A percentile compares a stretch with the other conserved stretches of the same genome.
Conservation (phyloP, 768 basidiomycete genomes). For the Candolleomyces eurysporus region DNA sequence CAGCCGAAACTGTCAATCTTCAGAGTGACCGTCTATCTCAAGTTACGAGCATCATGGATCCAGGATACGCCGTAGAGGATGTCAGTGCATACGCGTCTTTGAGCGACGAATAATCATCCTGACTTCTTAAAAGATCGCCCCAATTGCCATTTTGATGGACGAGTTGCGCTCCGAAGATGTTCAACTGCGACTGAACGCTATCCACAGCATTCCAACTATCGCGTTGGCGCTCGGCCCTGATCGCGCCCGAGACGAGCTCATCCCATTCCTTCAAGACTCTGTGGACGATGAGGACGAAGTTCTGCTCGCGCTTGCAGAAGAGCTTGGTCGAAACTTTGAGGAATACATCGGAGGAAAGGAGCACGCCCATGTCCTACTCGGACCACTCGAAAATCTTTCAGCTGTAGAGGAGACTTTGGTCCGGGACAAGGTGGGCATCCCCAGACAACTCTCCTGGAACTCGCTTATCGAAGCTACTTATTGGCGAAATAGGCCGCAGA, state of each 20-base stretch:
- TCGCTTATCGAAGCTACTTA: conserved; percentile 10
- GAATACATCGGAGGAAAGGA: conserved; percentile 93
- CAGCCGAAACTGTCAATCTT: not conserved
- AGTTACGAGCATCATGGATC: conserved; percentile 48
- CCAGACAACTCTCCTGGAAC: conserved; percentile 8
- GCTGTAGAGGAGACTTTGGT: conserved; percentile 98
- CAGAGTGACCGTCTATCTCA: conserved; percentile 16
- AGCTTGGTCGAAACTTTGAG: conserved; percentile 87
- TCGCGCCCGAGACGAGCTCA: conserved; percentile 91
- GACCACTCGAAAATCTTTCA: conserved; percentile 92
- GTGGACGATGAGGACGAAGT: conserved; percentile 99
- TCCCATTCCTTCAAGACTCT: conserved; percentile 98
- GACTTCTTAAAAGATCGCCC: conserved; percentile 62
- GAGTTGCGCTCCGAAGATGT: conserved; percentile 98
- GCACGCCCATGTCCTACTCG: conserved; percentile 83
- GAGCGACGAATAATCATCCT: conserved; percentile 19
- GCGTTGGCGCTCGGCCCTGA: conserved; percentile 94
- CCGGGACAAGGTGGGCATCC: conserved; percentile 79
- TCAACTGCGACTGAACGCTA: conserved; percentile 91
- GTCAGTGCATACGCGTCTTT: conserved; percentile 37
- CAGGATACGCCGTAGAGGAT: conserved; percentile 65
- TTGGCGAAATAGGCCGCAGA: conserved; percentile 73
- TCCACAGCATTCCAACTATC: conserved; percentile 97
- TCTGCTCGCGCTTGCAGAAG: conserved; percentile 91
- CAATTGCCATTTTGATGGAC: conserved; percentile 97